phyloP scores from a whole-genome alignment of 108 stramenopile genomes.

The Stephanodiscus triporus region DNA sequence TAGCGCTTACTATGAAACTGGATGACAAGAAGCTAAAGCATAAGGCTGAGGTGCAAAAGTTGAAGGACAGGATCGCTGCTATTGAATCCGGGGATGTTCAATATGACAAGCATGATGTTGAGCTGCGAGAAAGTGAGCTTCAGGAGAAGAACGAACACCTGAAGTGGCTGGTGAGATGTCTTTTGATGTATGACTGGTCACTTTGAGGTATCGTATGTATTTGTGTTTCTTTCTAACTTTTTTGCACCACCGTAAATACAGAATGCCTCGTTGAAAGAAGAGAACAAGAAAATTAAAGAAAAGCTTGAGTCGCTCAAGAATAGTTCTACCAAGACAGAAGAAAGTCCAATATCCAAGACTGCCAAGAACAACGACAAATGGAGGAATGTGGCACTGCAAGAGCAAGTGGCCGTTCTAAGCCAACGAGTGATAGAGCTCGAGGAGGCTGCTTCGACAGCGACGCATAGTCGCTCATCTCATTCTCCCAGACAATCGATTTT shows the following conservation, averaged over 20 bases:
- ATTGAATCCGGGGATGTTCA: constrained; percentile 54
- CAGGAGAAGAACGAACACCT: constrained; percentile 70
- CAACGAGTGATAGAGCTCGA: constrained; percentile 66
- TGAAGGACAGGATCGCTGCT: constrained; percentile 57
- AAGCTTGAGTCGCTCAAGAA: constrained; percentile 51
- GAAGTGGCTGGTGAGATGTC: constrained; percentile 50
- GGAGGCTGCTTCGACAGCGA: constrained; percentile 29
- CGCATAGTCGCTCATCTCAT: background rate
- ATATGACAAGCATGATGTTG: constrained; percentile 27
- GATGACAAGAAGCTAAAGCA: constrained; percentile 72
- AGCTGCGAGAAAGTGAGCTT: constrained; percentile 55
- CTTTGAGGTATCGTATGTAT: background rate
- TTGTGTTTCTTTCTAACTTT: background rate
- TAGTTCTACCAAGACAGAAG: constrained; percentile 22
- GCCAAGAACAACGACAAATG: constrained; percentile 62
- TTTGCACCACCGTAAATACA: background rate
- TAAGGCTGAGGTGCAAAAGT: constrained; percentile 64
- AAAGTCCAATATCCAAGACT: constrained; percentile 34
- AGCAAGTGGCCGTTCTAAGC: constrained; percentile 59
- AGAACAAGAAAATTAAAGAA: constrained; percentile 67
- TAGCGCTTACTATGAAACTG: constrained; percentile 64
- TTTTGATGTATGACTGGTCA: background rate
- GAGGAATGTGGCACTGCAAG: constrained; percentile 64
- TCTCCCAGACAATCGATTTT: constrained; percentile 26
- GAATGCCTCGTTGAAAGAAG: constrained; percentile 66